These are phyloP conservation scores for Xylaria bambusicola DNA, from an alignment of 495 filamentous ascomycete genomes.

Conservation along the genomic window DNA sequence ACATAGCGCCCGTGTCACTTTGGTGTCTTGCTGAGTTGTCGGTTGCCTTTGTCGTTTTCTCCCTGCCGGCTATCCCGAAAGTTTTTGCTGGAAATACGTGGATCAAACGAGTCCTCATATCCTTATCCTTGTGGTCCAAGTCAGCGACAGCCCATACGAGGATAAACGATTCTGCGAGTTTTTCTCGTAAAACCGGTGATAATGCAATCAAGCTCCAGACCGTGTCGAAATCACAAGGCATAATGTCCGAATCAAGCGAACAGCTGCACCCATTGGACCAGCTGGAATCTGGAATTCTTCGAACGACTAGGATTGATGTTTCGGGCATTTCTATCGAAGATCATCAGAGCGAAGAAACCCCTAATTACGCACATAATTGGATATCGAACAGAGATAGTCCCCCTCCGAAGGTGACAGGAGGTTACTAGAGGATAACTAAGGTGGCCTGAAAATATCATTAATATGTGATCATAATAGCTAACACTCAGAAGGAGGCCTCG, in stretches of 20 bases:
- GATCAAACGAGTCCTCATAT: neutral
- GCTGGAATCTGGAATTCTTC: neutral
- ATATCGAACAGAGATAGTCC: neutral
- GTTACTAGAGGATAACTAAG: neutral
- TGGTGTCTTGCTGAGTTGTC: constrained; percentile 17
- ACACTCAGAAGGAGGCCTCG: too few species aligned
- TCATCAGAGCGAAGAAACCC: neutral
- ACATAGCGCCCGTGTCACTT: neutral
- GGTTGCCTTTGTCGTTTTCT: constrained; percentile 17
- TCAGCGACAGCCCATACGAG: neutral
- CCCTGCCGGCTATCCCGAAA: constrained; percentile 25
- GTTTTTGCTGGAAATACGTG: constrained; percentile 19
- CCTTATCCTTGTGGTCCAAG: neutral
- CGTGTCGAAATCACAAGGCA: neutral
- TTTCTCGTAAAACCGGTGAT: neutral
- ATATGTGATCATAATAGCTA: too few species aligned
- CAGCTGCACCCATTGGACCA: neutral
- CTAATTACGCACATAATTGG: neutral
- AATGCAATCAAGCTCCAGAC: neutral
- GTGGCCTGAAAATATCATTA: too few species aligned
- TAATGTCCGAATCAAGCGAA: neutral
- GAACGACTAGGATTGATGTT: neutral
- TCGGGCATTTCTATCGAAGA: neutral
- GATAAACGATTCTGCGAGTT: neutral
- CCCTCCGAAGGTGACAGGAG: neutral